Evolutionary conservation across 331 rosid species (phyloP), one percentile per base, ranked within the genome.

Genomic region (Saraca asoca): DNA sequence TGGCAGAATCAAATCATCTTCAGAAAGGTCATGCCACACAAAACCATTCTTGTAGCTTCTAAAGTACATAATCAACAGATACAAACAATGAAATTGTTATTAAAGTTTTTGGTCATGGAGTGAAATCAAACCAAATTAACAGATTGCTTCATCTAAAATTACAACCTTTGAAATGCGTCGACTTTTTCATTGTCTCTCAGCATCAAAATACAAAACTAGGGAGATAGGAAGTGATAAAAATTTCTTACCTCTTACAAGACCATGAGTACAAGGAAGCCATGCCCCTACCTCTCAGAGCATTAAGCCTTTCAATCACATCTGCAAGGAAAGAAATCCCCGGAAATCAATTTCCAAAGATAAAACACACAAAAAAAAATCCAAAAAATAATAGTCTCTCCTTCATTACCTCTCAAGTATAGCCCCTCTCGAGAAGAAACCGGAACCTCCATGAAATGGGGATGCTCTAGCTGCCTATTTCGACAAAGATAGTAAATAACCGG

Each of bases 391-490:
- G 7, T n/a, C 20, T 18, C 58, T 45, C 71, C 38, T 35, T 58
- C 5, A 15, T 13, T 75, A 91, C 97, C 97, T 88, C 91, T 85
- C 79, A 91, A 75, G 71, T 55, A 76, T 49, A 88, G 82, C 7
- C 97, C 95, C 15, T 79, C 80, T 5, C 86, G 75, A 38, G 97
- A 91, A 10, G 87, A 74, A 41, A 91, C 41, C 3, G 87, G 77
- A 53, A 91, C 90, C 80, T 91, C 97, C 96, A 91, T 86, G 88
- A 91, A 91, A 83, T 91, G 97, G 62, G 97, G 97, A 42, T 91
- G 97, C 66, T 91, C 95, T 3, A 91, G 87, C 71, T 86, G 96
- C 62, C 97, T 83, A 41, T 91, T 88, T 69, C 91, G 65, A 59
- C 85, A 85, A 42, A 91, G 95, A 68, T 88, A 91, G 78, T 91